Percentiles rank a stretch among this genome's conserved stretches.
Evolutionary conservation across 2,329 filamentous ascomycete species (phyloP).

Genomic region (Laburnicola sp.): DNA sequence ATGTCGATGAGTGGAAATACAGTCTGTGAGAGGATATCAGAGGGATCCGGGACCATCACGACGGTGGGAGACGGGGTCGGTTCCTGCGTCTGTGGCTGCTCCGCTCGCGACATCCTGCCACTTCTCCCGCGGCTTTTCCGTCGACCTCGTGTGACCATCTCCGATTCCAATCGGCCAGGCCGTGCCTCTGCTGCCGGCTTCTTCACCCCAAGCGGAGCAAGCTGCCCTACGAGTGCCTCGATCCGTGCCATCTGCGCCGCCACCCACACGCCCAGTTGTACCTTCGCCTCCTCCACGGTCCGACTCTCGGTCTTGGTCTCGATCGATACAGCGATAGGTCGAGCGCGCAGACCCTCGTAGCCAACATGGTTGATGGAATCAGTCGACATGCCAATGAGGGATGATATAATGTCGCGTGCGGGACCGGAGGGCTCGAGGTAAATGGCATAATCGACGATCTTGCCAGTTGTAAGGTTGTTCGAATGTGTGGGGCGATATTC

Average conservation of each 20-base stretch:
- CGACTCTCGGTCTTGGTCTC: conserved; percentile 23
- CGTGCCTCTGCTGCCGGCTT: conserved; percentile 7
- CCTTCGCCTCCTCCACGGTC: conserved; percentile 21
- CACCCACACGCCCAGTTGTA: conserved; percentile 21
- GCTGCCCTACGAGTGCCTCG: conserved; percentile 6
- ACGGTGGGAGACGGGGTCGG: conserved; percentile 3
- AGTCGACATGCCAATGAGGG: conserved; percentile 13
- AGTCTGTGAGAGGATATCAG: conserved; percentile 10
- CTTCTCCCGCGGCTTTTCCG: conserved; percentile 14
- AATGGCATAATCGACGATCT: conserved; percentile 24
- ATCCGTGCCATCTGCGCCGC: conserved; percentile 15
- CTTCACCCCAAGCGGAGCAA: conserved; percentile 8
- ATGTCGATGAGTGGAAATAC: conserved; percentile 11
- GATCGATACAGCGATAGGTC: conserved; percentile 20
- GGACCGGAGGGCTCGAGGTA: conserved; percentile 17
- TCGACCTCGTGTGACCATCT: conserved; percentile 14
- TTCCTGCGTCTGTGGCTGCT: conserved; percentile 10
- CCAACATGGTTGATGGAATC: conserved; percentile 21
- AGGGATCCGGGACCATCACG: not conserved
- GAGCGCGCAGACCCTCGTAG: conserved; percentile 19
- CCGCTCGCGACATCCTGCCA: conserved; percentile 8
- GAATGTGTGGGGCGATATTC: conserved; percentile 18
- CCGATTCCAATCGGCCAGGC: conserved; percentile 11
- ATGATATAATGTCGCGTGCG: conserved; percentile 17
- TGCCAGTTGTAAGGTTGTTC: conserved; percentile 17